A percentile compares a stretch with the other conserved stretches of the same genome.
These are phyloP conservation scores for Furcasterigmium sp. DNA, from an alignment of 2,329 filamentous ascomycete species.

Conservation along the genomic window DNA sequence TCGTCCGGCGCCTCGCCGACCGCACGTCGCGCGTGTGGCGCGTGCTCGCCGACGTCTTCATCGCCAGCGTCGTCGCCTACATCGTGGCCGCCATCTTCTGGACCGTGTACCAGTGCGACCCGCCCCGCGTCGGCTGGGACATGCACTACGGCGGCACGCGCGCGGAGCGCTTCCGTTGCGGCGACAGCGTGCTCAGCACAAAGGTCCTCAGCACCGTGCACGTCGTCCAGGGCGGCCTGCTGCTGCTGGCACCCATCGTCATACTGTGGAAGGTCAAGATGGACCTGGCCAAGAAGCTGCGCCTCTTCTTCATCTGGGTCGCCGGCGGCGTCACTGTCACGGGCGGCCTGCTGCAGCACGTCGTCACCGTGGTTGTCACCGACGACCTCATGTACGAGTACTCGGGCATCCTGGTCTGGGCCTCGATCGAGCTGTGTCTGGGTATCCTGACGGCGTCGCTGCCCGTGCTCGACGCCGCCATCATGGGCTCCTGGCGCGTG, in stretches of 20 bases:
- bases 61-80: slow-evolving; percentile 19
- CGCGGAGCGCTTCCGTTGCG: slow-evolving; percentile 13
- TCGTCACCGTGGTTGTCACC: slow-evolving; percentile 5
- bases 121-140: slow-evolving; percentile 19
- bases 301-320: slow-evolving; percentile 22
- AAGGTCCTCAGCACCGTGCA: slow-evolving; percentile 22
- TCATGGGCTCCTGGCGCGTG: slow-evolving; percentile 9
- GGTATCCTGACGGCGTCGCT: slow-evolving; percentile 21
- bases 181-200: slow-evolving; percentile 12
- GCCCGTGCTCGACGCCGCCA: slow-evolving; percentile 18
- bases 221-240: slow-evolving; percentile 21
- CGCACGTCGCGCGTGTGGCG: slow-evolving; percentile 20
- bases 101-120: slow-evolving; percentile 21
- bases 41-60: slow-evolving; percentile 22
- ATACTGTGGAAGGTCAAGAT: slow-evolving; percentile 25
- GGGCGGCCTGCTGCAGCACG: slow-evolving; percentile 19
- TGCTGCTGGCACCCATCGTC: slow-evolving; percentile 21
- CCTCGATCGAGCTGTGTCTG: slow-evolving; percentile 19
- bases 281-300: slow-evolving; percentile 15
- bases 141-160: slow-evolving; percentile 16
- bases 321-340: slow-evolving; percentile 19
- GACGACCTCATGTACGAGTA: slow-evolving; percentile 13
- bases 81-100: slow-evolving; percentile 23
- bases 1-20: slow-evolving; percentile 28
- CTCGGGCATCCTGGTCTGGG: slow-evolving; percentile 17